Percentiles rank a stretch among this genome's conserved stretches.
Conservation (phyloP, 345 rosid genomes). For the Psidium friedrichsthalianum region DNA sequence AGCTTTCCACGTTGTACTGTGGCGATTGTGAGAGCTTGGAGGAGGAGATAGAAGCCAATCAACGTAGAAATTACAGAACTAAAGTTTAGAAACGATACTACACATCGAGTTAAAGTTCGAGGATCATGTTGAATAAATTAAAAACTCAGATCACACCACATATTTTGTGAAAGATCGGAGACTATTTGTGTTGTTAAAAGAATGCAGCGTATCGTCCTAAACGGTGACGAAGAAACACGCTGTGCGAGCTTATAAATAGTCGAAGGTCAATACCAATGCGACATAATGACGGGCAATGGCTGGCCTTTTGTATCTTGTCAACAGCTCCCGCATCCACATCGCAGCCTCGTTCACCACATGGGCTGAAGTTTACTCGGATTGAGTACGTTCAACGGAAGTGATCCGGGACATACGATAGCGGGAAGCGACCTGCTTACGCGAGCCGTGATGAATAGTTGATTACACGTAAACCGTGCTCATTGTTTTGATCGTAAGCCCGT, state of each 20-base stretch:
- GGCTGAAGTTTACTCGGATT: background rate
- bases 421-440: background rate
- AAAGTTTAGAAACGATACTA: too few species aligned
- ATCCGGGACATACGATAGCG: background rate
- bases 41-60: background rate
- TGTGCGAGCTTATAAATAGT: background rate
- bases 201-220: too few species aligned
- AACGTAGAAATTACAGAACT: background rate
- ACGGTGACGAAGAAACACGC: too few species aligned
- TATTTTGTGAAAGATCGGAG: too few species aligned
- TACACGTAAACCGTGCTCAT: background rate
- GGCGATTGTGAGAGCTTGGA: background rate
- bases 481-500: background rate
- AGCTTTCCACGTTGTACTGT: background rate
- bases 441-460: background rate
- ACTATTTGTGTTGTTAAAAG: too few species aligned
- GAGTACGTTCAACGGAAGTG: background rate
- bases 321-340: background rate
- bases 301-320: background rate
- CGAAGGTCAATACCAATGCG: background rate
- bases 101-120: too few species aligned
- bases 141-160: too few species aligned
- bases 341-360: background rate
- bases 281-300: background rate
- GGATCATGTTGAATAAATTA: too few species aligned